Percentiles rank a stretch among this genome's conserved stretches.
Evolutionary conservation across 2,329 filamentous ascomycete genomes (phyloP).

Genomic region (Scorias spongiosa): DNA sequence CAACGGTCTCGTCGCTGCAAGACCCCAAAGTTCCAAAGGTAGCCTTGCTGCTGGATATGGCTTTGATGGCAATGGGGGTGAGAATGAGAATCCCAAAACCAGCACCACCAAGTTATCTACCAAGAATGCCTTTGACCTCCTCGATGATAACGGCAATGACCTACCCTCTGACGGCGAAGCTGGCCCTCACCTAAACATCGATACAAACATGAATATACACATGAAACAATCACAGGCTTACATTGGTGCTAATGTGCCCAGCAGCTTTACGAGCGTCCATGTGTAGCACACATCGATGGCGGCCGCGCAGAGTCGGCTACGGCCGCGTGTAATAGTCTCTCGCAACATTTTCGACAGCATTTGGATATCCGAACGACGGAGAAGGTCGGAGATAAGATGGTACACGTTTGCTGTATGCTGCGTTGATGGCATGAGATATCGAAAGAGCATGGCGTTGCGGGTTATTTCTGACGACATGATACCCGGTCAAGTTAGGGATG

Average conservation of each 20-base stretch:
- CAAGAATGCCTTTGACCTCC: not conserved
- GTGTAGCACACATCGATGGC: constrained; percentile 20
- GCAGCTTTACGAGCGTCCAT: constrained; percentile 22
- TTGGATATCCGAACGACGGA: not conserved
- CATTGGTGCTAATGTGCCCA: constrained; percentile 16
- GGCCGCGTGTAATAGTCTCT: not conserved
- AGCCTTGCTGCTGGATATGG: not conserved
- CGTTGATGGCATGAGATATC: too few species aligned
- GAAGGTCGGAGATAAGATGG: too few species aligned
- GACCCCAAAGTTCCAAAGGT: not conserved
- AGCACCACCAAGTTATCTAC: not conserved
- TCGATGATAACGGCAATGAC: not conserved
- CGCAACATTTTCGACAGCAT: not conserved
- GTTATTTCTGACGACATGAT: too few species aligned
- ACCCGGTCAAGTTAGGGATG: too few species aligned
- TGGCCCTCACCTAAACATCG: not conserved
- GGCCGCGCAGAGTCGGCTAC: not conserved
- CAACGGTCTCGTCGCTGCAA: not conserved
- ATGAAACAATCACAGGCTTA: constrained; percentile 2
- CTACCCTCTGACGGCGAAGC: not conserved
- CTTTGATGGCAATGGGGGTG: not conserved
- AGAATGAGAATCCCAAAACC: not conserved
- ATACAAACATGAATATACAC: not conserved
- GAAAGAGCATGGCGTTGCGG: too few species aligned
- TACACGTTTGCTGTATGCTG: too few species aligned